Conservation (phyloP, 768 basidiomycete species). For the Boletus pseudopeckii region DNA sequence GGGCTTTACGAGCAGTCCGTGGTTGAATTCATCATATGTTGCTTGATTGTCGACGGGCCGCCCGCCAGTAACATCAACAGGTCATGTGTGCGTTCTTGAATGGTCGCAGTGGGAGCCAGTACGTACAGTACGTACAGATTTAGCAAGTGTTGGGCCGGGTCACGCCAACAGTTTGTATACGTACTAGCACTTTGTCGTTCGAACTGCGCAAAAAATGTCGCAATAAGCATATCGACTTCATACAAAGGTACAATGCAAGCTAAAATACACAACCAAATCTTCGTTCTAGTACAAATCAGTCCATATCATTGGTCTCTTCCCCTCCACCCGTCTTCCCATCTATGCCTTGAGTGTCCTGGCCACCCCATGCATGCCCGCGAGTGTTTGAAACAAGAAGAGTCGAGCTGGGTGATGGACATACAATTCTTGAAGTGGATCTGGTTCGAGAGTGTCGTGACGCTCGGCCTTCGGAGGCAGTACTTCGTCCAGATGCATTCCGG, state of each 20-base stretch:
- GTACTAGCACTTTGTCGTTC: no score
- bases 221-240: background rate
- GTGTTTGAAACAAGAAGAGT: slow-evolving; percentile 3
- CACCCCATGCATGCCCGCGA: slow-evolving; percentile 18
- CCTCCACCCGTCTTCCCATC: slow-evolving; percentile 18
- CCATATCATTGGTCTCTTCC: slow-evolving; percentile 11
- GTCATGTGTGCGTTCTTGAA: no score
- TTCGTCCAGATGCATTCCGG: slow-evolving; percentile 19
- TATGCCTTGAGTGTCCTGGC: slow-evolving; percentile 17
- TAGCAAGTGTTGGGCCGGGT: no score
- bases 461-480: slow-evolving; percentile 19
- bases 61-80: no score
- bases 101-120: no score
- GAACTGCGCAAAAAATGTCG: no score
- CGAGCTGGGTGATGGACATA: slow-evolving; percentile 16
- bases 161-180: no score
- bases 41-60: no score
- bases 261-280: slow-evolving; percentile 10
- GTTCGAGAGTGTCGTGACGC: slow-evolving; percentile 20
- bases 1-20: no score
- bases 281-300: slow-evolving; percentile 7
- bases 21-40: no score
- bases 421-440: slow-evolving; percentile 16
- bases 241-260: slow-evolving; percentile 1
- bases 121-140: no score